Percentiles rank a stretch among this genome's conserved stretches.
phyloP scores from a whole-genome alignment of 2,329 filamentous ascomycete genomes.

The Aspergillus ustus region DNA sequence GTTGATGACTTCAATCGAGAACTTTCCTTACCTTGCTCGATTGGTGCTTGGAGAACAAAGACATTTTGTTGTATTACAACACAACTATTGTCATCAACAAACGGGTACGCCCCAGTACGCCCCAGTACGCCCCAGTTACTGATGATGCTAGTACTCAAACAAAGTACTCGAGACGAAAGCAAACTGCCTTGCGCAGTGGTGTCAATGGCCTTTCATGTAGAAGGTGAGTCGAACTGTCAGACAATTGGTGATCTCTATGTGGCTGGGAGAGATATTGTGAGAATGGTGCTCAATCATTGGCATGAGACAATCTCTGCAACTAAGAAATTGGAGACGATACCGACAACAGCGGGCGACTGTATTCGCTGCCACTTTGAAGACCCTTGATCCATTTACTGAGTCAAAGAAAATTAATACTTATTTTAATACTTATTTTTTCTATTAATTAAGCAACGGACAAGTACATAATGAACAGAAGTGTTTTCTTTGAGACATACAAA shows the following conservation, averaged over 20 bases:
- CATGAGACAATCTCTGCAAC: not conserved
- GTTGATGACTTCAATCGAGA: not conserved
- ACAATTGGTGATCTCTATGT: not conserved
- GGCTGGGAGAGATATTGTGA: not conserved
- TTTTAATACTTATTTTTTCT: too few species aligned
- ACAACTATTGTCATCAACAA: not conserved
- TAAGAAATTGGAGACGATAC: not conserved
- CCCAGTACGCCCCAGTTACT: not conserved
- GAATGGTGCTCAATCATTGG: not conserved
- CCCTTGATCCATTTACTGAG: not conserved
- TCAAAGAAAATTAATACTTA: too few species aligned
- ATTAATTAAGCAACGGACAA: not conserved
- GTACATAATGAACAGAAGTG: not conserved
- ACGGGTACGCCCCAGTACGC: not conserved
- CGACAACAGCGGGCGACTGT: not conserved
- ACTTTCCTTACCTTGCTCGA: not conserved
- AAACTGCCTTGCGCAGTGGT: not conserved
- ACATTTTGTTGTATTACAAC: not conserved
- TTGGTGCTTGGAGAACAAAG: not conserved
- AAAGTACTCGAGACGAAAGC: not conserved
- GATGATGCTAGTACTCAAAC: not conserved
- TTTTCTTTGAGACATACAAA: not conserved
- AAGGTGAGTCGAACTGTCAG: not conserved
- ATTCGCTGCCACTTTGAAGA: not conserved
- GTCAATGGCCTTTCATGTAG: not conserved